phyloP scores from a whole-genome alignment of 2,329 filamentous ascomycete genomes.

The Phialophora chinensis region DNA sequence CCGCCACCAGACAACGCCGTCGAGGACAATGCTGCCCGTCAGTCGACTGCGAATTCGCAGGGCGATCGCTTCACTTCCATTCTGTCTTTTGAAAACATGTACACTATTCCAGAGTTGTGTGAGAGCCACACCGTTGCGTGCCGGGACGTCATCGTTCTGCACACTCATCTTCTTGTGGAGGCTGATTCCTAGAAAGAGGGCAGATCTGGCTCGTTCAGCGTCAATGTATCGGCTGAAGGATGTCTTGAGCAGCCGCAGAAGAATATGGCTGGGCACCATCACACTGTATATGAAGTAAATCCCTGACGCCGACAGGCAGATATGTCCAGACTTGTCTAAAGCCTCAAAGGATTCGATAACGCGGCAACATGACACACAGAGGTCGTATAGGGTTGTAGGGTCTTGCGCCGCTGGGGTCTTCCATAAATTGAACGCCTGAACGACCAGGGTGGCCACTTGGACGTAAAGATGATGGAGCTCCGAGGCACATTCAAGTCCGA shows the following conservation, averaged over 20 bases:
- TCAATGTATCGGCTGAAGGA: slow-evolving; percentile 44
- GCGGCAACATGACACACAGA: slow-evolving; percentile 29
- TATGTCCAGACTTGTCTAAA: slow-evolving; percentile 27
- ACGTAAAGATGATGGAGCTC: slow-evolving; percentile 27
- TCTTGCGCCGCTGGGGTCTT: slow-evolving; percentile 31
- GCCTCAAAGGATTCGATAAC: slow-evolving; percentile 32
- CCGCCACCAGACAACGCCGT: slow-evolving; percentile 52
- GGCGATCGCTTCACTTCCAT: slow-evolving; percentile 45
- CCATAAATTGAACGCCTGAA: slow-evolving; percentile 31
- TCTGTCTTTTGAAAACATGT: slow-evolving; percentile 48
- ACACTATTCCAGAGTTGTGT: slow-evolving; percentile 51
- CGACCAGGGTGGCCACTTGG: slow-evolving; percentile 22
- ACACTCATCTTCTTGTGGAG: slow-evolving; percentile 48
- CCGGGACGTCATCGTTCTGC: slow-evolving; percentile 46
- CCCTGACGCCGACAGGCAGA: slow-evolving; percentile 22
- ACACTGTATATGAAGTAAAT: slow-evolving; percentile 43
- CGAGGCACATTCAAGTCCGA: slow-evolving; percentile 45
- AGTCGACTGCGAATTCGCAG: slow-evolving; percentile 51
- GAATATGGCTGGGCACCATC: slow-evolving; percentile 43
- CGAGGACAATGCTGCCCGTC: slow-evolving; percentile 47
- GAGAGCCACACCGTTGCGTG: slow-evolving; percentile 45
- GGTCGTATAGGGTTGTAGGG: slow-evolving; percentile 31
- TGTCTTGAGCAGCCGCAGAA: slow-evolving; percentile 50
- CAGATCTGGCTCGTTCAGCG: slow-evolving; percentile 43
- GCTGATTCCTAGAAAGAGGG: slow-evolving; percentile 48